Conservation (phyloP, 2,329 filamentous ascomycete genomes). For the Zymoseptoria crescenta region DNA sequence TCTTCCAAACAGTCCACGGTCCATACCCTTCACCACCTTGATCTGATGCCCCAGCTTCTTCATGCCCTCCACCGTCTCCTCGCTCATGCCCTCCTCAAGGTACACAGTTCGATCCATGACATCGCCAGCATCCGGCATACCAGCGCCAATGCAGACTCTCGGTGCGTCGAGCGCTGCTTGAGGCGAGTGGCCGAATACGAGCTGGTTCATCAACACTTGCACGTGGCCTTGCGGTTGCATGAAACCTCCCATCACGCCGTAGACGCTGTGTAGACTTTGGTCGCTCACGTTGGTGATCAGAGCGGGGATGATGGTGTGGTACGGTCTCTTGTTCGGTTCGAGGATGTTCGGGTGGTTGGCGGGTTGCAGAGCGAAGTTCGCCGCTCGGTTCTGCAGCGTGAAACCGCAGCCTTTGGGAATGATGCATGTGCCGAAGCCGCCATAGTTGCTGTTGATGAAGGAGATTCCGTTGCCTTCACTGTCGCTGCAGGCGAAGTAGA, state of each 20-base stretch:
- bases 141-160: conserved; percentile 76
- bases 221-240: conserved; percentile 98
- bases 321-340: conserved; percentile 77
- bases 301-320: conserved; percentile 95
- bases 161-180: conserved; percentile 88
- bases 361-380: conserved; percentile 66
- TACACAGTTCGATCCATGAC: conserved; percentile 59
- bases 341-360: conserved; percentile 69
- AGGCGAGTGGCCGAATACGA: conserved; percentile 71
- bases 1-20: conserved; percentile 66
- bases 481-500: conserved; percentile 87
- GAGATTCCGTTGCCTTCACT: conserved; percentile 78
- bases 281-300: conserved; percentile 73
- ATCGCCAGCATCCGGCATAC: conserved; percentile 54
- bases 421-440: conserved; percentile 78
- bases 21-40: conserved; percentile 56
- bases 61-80: conserved; percentile 60
- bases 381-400: conserved; percentile 86
- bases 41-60: conserved; percentile 65
- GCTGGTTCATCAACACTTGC: conserved; percentile 83
- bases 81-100: conserved; percentile 73
- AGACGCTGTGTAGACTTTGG: conserved; percentile 70
- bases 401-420: conserved; percentile 83
- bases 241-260: conserved; percentile 96
- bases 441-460: conserved; percentile 95